Conservation (phyloP, 257 asterid genomes). For the Capsicum baccatum region DNA sequence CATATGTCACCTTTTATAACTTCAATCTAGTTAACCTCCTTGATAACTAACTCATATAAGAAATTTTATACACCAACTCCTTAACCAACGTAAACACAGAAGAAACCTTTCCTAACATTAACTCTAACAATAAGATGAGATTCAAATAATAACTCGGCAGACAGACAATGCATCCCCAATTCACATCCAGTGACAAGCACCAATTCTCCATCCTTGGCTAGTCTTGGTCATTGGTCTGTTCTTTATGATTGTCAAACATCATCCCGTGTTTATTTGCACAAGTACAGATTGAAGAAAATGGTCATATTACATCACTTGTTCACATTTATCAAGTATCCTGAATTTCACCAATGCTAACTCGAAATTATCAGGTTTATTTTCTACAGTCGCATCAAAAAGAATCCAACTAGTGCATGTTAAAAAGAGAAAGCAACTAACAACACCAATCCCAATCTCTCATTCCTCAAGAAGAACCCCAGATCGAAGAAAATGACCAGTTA, state of each 20-base stretch:
- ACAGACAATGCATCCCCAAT: neutral
- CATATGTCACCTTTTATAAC: slow-evolving; percentile 1
- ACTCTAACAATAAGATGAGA: neutral
- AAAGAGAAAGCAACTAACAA: neutral
- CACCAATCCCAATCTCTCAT: neutral
- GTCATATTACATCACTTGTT: neutral
- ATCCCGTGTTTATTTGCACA: neutral
- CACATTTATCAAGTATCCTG: neutral
- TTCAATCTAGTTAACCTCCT: neutral
- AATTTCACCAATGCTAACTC: neutral
- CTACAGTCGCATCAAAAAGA: neutral
- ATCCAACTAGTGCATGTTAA: neutral
- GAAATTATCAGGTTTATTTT: neutral
- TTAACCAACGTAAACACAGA: neutral
- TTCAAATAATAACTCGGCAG: neutral
- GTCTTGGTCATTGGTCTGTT: neutral
- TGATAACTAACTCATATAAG: neutral
- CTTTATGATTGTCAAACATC: neutral
- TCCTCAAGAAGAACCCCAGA: neutral
- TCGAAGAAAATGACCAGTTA: neutral
- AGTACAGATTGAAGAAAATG: neutral
- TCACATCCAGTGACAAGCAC: neutral
- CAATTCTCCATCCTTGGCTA: neutral
- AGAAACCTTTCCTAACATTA: neutral
- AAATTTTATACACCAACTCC: neutral